These are phyloP conservation scores for Calonectria multiphialidica DNA, from an alignment of 2,329 filamentous ascomycete genomes.

Conservation along the genomic window DNA sequence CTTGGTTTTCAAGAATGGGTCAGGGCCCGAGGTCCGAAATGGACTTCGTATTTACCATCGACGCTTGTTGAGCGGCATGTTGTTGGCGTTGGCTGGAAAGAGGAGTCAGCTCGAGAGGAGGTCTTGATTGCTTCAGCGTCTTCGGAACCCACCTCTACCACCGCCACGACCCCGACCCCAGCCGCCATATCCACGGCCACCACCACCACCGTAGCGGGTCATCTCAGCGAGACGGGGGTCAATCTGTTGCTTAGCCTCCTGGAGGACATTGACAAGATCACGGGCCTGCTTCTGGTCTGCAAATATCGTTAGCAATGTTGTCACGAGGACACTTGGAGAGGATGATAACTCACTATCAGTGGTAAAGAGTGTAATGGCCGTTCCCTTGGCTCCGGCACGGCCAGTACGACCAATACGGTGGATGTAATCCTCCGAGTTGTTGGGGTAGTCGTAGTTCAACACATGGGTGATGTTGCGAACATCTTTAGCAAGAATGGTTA, in stretches of 20 bases:
- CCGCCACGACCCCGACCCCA: conserved; percentile 74
- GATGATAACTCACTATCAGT: conserved; percentile 93
- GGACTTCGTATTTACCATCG: conserved; percentile 58
- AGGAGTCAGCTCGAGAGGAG: conserved; percentile 51
- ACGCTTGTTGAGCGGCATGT: conserved; percentile 61
- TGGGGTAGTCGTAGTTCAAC: conserved; percentile 99
- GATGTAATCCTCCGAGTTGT: conserved; percentile 99
- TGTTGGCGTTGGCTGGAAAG: conserved; percentile 61
- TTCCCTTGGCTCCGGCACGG: conserved; percentile 93
- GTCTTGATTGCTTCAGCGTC: conserved; percentile 47
- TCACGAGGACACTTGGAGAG: background rate
- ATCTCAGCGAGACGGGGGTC: conserved; percentile 97
- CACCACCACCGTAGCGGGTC: conserved; percentile 90
- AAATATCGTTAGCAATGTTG: conserved; percentile 50
- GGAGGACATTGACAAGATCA: conserved; percentile 92
- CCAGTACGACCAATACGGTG: conserved; percentile 97
- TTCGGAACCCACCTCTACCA: conserved; percentile 62
- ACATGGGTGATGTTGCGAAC: conserved; percentile 99
- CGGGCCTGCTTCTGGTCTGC: conserved; percentile 93
- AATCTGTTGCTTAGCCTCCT: conserved; percentile 97
- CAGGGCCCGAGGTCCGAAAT: conserved; percentile 22
- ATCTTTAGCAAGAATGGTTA: conserved; percentile 90
- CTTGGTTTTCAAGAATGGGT: conserved; percentile 28
- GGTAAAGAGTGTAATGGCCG: conserved; percentile 98
- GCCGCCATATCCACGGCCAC: conserved; percentile 79